A percentile compares a stretch with the other conserved stretches of the same genome.
phyloP scores from a whole-genome alignment of 129 eudicot genomes.

The Lactuca sativa region DNA sequence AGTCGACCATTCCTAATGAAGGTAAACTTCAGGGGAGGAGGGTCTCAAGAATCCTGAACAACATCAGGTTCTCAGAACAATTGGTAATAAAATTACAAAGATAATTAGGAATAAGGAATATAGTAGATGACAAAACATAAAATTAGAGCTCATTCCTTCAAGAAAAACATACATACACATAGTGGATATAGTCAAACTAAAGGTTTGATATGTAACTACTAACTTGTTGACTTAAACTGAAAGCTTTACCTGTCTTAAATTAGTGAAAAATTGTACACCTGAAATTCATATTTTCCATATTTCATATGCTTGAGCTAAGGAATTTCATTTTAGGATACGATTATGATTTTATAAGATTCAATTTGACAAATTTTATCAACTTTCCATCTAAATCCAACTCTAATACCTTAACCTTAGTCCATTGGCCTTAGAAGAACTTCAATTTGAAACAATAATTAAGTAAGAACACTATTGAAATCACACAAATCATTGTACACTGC shows the following conservation, averaged over 20 bases:
- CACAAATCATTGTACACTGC: background rate
- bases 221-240: slow-evolving; percentile 27
- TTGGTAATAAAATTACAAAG: background rate
- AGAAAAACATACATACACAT: too few relatives aligned
- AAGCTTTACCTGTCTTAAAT: slow-evolving; percentile 67
- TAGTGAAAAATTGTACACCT: too few relatives aligned
- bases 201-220: too few relatives aligned
- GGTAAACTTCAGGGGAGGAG: slow-evolving; percentile 23
- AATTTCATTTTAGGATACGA: too few relatives aligned
- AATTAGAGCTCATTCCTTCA: background rate
- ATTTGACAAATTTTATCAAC: background rate
- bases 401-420: background rate
- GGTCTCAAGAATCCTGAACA: slow-evolving; percentile 24
- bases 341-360: too few relatives aligned
- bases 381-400: background rate
- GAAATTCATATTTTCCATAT: too few relatives aligned
- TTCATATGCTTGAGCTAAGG: too few relatives aligned
- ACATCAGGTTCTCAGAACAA: background rate
- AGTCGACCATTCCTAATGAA: slow-evolving; percentile 32
- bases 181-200: too few relatives aligned
- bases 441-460: background rate
- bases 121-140: background rate
- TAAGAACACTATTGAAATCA: background rate
- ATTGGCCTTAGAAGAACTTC: background rate
- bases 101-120: slow-evolving; percentile 2